Conservation (phyloP, 2,329 filamentous ascomycete genomes). For the Cylindrodendrum hubeiense region DNA sequence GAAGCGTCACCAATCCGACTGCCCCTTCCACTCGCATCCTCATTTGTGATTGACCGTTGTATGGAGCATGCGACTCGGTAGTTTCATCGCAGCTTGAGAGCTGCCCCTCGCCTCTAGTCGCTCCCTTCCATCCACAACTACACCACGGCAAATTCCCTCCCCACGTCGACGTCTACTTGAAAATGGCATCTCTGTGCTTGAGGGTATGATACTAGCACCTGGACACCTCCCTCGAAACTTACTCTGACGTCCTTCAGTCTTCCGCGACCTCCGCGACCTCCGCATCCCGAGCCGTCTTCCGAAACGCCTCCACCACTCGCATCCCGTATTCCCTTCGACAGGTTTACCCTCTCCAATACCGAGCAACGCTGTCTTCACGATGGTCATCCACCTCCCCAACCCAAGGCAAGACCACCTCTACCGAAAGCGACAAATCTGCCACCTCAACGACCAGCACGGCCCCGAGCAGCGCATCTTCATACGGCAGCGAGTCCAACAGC, state of each 20-base stretch:
- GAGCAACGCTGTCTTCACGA: slow-evolving; percentile 20
- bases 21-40: slow-evolving; percentile 14
- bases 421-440: slow-evolving; percentile 26
- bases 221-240: neutral
- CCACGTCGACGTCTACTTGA: neutral
- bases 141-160: neutral
- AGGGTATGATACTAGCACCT: slow-evolving; percentile 31
- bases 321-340: slow-evolving; percentile 22
- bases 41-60: neutral
- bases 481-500: slow-evolving; percentile 37
- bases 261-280: slow-evolving; percentile 34
- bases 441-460: slow-evolving; percentile 21
- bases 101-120: slow-evolving; percentile 19
- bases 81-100: slow-evolving; percentile 36
- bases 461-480: slow-evolving; percentile 32
- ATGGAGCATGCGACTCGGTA: slow-evolving; percentile 32
- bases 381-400: slow-evolving; percentile 39
- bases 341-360: slow-evolving; percentile 18
- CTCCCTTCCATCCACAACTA: slow-evolving; percentile 5
- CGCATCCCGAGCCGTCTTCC: slow-evolving; percentile 34
- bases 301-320: slow-evolving; percentile 27
- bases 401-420: slow-evolving; percentile 3
- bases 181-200: slow-evolving; percentile 41
- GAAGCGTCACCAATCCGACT: neutral
- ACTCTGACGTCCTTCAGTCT: slow-evolving; percentile 35